Conservation (phyloP, 2,329 filamentous ascomycete genomes). For the Alternaria triticimaculans region DNA sequence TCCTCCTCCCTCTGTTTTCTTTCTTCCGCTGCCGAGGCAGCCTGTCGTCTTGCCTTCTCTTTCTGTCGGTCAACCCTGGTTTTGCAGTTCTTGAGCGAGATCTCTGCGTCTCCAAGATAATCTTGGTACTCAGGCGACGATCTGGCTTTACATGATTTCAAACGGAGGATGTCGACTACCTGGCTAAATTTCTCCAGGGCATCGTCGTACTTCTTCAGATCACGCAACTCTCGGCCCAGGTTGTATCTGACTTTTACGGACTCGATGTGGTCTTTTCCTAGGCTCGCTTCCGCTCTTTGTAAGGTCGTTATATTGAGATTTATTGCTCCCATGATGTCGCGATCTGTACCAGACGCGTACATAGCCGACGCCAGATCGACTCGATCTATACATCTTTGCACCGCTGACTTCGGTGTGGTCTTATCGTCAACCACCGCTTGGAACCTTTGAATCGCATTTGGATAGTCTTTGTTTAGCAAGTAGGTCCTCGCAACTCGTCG, state of each 20-base stretch:
- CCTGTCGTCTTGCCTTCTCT: no score
- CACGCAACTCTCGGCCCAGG: not conserved
- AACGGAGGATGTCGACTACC: not conserved
- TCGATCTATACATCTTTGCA: not conserved
- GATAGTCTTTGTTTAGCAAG: not conserved
- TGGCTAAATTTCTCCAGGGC: not conserved
- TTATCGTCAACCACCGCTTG: not conserved
- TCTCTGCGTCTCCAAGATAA: not conserved
- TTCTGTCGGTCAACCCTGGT: not conserved
- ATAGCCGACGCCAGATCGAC: not conserved
- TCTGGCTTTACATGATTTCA: not conserved
- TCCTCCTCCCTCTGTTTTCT: no score
- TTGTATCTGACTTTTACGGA: not conserved
- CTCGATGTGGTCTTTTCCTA: not conserved
- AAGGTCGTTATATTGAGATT: not conserved
- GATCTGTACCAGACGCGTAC: not conserved
- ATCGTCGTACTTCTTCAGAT: not conserved
- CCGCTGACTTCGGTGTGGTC: not conserved
- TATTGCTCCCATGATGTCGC: not conserved
- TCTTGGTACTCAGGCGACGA: not conserved
- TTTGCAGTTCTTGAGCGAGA: not conserved
- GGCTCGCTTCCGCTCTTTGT: not conserved
- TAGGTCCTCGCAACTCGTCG: not conserved
- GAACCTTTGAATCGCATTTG: not conserved
- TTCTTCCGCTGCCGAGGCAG: no score